Evolutionary conservation across 257 asterid species (phyloP), one percentile per base, ranked within the genome.

Genomic region (Petrea volubilis): DNA sequence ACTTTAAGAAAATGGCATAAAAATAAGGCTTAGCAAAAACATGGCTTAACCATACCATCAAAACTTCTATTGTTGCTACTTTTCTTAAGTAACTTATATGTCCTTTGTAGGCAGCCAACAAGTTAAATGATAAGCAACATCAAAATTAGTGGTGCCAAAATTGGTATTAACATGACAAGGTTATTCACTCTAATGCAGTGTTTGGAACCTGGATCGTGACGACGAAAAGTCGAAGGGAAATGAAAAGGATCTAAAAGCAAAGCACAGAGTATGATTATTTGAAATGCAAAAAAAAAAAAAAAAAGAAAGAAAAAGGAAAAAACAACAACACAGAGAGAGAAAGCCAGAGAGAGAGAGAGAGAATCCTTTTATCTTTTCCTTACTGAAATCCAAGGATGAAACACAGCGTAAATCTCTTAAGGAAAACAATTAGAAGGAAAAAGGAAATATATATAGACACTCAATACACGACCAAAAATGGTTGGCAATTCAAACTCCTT

Each of bases 1-100:
- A 62, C 72, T 70, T 29, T 3, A 64, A 63, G 23, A 36, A 58
- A 68, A 64, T 71, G 67, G 43, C 78, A 67, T 31, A 14, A 38
- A 79, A 41, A 28, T 20, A 61, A 55, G 61, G 70, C 38, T 58
- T 43, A 13, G 29, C 49, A 67, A 41, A 68, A 43, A 47, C 41
- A 75, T 40, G 23, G 68, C 52, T 64, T 67, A 55, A 11, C 29
- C 52, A 43, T 50, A 13, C 15, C 18, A 70, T 6, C 21, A 40
- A 21, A 24, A 55, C 59, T 60, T 34, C 64, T 36, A n/a, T 17
- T 15, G 31, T 17, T 40, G 3, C 58, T 38, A 12, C 47, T 11
- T 70, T n/a, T 57, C 21, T 8, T 23, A 28, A 74, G 2, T 24
- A 38, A 47, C 3, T 7, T 64, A 20, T 49, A 65, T 4, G 15